phyloP scores from a whole-genome alignment of 1,284 basidiomycete genomes.

The Rhodotorula sp. region DNA sequence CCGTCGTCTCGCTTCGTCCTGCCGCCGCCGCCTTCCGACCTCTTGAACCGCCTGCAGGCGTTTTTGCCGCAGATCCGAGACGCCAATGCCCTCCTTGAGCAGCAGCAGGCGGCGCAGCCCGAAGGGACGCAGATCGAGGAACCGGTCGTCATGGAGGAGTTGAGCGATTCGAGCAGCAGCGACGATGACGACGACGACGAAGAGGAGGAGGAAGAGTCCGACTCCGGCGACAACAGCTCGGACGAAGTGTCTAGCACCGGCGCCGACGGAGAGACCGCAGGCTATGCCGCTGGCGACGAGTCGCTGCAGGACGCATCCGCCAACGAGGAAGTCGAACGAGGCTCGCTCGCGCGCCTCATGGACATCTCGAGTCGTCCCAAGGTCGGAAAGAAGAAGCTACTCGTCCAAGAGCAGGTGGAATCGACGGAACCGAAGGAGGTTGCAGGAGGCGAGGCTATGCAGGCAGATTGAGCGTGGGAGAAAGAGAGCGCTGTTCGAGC shows the following conservation, averaged over 20 bases:
- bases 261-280: neutral
- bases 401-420: conserved; percentile 15
- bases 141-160: conserved; percentile 29
- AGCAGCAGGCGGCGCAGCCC: neutral
- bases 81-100: conserved; percentile 31
- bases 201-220: neutral
- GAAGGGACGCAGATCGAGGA: conserved; percentile 15
- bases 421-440: neutral
- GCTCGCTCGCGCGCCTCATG: conserved; percentile 16
- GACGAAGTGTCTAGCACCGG: neutral
- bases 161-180: conserved; percentile 17
- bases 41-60: conserved; percentile 35
- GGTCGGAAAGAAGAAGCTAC: conserved; percentile 11
- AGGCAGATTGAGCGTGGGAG: conserved; percentile 5
- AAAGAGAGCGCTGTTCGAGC: neutral
- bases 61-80: conserved; percentile 37
- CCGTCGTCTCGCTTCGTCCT: conserved; percentile 36
- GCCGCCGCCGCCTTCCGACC: conserved; percentile 36
- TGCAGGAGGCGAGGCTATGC: neutral
- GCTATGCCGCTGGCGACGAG: neutral
- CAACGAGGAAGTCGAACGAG: too few species aligned
- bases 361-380: conserved; percentile 19
- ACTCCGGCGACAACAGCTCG: neutral
- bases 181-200: neutral
- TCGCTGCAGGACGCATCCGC: neutral